Base-by-base conservation (phyloP, 345 rosid species). In the Linum lewisii region DNA sequence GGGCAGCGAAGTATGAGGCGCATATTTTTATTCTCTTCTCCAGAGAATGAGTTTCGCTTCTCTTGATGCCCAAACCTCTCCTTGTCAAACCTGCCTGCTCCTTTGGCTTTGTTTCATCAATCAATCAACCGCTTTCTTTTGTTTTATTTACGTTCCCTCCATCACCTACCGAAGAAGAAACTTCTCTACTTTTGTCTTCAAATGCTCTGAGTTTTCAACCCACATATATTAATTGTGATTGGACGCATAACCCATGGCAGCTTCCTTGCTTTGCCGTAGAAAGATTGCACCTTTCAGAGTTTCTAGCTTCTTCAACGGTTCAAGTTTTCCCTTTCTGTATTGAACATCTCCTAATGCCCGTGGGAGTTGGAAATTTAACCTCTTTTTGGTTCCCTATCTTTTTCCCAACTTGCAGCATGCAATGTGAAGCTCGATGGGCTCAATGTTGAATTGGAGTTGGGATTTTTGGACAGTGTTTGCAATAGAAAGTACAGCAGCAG, bases 221-320 rank as follows among this genome's bases (percentile, higher is more conserved):
- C 2, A 2, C 9, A 6, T 15, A 8, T 15, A 38, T 9, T 38
- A 38, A 8, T 15, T 38, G 10, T 8, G 16, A 26, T 26, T 38
- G 11, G 16, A 38, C 45, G 15, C 45, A 38, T 38, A 38, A 38
- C 11, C 11, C 45, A 77, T 87, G 95, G 81, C 77, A 26, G 69
- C 71, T 77, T 74, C 69, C 47, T 73, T 82, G 56, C 75, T 79
- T 74, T 77, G 81, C 29, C 72, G 58, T 20, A 84, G 81, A 67
- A 82, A 79, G 75, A 75, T 68, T 69, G 63, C 87, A 67, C 57
- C 82, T 74, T 75, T 76, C 18, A 82, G 79, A n/a, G 21, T 75
- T 73, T 64, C 82, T 61, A 69, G 76, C 66, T 7, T 78, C 67
- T 62, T 81, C 62, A 73, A 72, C 67, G 96, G 96, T 90, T 73